A percentile compares a stretch with the other conserved stretches of the same genome.
Evolutionary conservation across 176 grass and related monocot species (phyloP).

Genomic region (Ampelocalamus luodianensis): DNA sequence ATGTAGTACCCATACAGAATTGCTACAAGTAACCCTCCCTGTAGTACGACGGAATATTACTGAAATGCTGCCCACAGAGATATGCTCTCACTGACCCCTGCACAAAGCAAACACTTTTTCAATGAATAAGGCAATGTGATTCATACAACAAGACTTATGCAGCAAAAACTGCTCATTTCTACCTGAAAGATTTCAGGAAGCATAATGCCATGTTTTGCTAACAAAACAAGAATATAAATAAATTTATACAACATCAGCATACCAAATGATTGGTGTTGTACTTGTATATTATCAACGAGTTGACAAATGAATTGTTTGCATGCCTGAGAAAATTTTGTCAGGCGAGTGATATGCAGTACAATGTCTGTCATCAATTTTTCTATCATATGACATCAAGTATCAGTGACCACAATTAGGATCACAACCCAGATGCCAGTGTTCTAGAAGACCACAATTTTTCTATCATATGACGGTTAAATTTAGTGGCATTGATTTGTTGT

Average conservation of each 20-base stretch:
- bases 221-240: neutral
- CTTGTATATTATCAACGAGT: neutral
- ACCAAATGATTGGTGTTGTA: neutral
- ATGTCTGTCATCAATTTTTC: neutral
- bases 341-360: neutral
- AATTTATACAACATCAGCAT: too few relatives aligned
- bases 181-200: neutral
- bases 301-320: neutral
- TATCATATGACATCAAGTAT: neutral
- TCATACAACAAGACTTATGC: neutral
- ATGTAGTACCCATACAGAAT: neutral
- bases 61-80: slow-evolving; percentile 1
- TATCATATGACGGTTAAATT: too few relatives aligned
- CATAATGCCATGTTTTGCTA: neutral
- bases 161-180: neutral
- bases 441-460: too few relatives aligned
- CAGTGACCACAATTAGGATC: neutral
- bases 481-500: neutral
- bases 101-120: slow-evolving; percentile 22
- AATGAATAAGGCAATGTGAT: slow-evolving; percentile 4
- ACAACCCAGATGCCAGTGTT: neutral
- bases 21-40: neutral
- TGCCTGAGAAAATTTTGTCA: neutral
- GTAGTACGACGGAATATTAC: neutral
- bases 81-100: slow-evolving; percentile 51